phyloP scores from a whole-genome alignment of 169 alveolate species.

The Amoebophrya sp. region DNA sequence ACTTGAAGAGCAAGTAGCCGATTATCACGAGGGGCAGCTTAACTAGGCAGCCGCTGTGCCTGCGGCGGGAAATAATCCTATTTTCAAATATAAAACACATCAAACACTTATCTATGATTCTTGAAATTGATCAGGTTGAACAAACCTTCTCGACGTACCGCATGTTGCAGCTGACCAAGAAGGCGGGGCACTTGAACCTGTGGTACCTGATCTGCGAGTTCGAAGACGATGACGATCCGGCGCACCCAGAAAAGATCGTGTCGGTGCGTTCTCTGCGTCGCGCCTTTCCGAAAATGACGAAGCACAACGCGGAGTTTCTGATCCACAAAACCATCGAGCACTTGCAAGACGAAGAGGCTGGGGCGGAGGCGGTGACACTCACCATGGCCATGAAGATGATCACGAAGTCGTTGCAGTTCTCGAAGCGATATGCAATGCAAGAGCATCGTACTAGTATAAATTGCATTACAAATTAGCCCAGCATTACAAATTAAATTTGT shows the following conservation, averaged over 20 bases:
- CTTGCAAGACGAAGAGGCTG: background rate
- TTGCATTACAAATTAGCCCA: too few relatives aligned
- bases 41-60: too few relatives aligned
- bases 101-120: too few relatives aligned
- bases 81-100: too few relatives aligned
- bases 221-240: slow-evolving; percentile 10
- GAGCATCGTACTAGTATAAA: too few relatives aligned
- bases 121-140: too few relatives aligned
- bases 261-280: background rate
- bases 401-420: background rate
- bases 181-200: slow-evolving; percentile 1
- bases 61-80: too few relatives aligned
- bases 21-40: too few relatives aligned
- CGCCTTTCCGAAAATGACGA: slow-evolving; percentile 2
- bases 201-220: slow-evolving; percentile 20
- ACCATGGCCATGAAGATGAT: slow-evolving; percentile 11
- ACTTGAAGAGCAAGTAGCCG: too few relatives aligned
- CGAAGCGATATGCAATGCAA: too few relatives aligned
- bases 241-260: background rate
- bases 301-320: background rate
- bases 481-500: too few relatives aligned
- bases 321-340: slow-evolving; percentile 12
- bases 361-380: background rate
- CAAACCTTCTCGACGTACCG: slow-evolving; percentile 1
- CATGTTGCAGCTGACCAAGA: slow-evolving; percentile 19